These are phyloP conservation scores for Globisporangium irregulare DNA, from an alignment of 352 stramenopile genomes.

Conservation along the genomic window DNA sequence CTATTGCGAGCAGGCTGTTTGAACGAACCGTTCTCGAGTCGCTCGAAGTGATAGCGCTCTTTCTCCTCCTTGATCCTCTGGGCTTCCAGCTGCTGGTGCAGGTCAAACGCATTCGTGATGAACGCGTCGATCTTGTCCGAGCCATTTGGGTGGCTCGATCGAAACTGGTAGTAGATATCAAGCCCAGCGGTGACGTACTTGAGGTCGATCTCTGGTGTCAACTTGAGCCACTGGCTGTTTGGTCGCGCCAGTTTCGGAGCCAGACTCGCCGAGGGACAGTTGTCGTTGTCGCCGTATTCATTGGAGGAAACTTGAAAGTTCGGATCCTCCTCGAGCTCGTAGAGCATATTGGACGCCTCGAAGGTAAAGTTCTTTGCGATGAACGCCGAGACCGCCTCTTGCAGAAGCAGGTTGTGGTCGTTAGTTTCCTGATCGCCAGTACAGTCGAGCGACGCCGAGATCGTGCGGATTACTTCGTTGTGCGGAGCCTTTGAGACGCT, in stretches of 20 bases:
- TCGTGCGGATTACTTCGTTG: slow-evolving; percentile 2
- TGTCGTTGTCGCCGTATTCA: background rate
- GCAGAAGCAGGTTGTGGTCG: slow-evolving; percentile 13
- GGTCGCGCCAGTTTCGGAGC: slow-evolving; percentile 4
- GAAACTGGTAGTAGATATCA: slow-evolving; percentile 13
- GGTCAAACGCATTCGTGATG: slow-evolving; percentile 18
- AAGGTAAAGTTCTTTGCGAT: slow-evolving; percentile 3
- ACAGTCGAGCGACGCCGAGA: background rate
- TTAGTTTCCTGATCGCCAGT: slow-evolving; percentile 6
- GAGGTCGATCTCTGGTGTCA: slow-evolving; percentile 5
- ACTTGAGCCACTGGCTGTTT: slow-evolving; percentile 5
- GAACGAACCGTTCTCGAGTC: background rate
- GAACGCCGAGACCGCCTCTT: slow-evolving; percentile 12
- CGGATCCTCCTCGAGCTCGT: slow-evolving; percentile 8
- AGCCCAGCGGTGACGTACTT: slow-evolving; percentile 4
- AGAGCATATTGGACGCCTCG: slow-evolving; percentile 2
- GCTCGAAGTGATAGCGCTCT: slow-evolving; percentile 9
- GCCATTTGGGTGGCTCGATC: slow-evolving; percentile 8
- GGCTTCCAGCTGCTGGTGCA: slow-evolving; percentile 17
- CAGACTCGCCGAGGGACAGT: background rate
- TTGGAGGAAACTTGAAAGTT: background rate
- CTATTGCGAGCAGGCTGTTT: background rate
- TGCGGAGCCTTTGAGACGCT: background rate
- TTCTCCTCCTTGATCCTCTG: slow-evolving; percentile 17
- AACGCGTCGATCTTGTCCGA: slow-evolving; percentile 24